Evolutionary conservation across 2,329 filamentous ascomycete genomes (phyloP).

Genomic region (Trichoderma koningii): DNA sequence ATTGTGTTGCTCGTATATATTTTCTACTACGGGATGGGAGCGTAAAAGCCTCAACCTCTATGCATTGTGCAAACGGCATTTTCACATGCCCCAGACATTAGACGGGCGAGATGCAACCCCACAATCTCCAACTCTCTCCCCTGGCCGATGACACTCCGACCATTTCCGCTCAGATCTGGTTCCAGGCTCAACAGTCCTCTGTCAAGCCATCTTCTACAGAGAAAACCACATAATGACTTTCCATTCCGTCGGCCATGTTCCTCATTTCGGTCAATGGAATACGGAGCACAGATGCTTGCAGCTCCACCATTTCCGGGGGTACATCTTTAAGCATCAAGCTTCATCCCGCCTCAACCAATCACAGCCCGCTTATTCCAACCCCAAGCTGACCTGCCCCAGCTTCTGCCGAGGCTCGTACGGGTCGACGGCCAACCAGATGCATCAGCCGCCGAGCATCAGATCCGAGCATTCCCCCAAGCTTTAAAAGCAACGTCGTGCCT

Average conservation of each 20-base stretch:
- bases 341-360: background rate
- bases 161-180: background rate
- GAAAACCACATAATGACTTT: background rate
- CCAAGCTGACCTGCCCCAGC: constrained; percentile 3
- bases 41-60: background rate
- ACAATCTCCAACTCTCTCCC: background rate
- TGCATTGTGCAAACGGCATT: background rate
- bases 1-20: too few species aligned
- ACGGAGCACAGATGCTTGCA: background rate
- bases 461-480: background rate
- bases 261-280: background rate
- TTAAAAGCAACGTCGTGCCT: constrained; percentile 2
- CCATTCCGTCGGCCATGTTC: too few species aligned
- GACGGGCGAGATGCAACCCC: constrained; percentile 12
- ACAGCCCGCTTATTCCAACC: constrained; percentile 8
- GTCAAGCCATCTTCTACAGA: constrained; percentile 1
- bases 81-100: constrained; percentile 7
- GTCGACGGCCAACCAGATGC: background rate
- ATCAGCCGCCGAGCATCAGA: background rate
- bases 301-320: background rate
- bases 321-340: background rate
- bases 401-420: constrained; percentile 24
- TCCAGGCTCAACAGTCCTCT: background rate
- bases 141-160: background rate
- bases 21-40: too few species aligned